Evolutionary conservation across 805 yeast species (phyloP), one percentile per base, ranked within the genome.

Genomic region (Cyberlindnera petersonii): DNA sequence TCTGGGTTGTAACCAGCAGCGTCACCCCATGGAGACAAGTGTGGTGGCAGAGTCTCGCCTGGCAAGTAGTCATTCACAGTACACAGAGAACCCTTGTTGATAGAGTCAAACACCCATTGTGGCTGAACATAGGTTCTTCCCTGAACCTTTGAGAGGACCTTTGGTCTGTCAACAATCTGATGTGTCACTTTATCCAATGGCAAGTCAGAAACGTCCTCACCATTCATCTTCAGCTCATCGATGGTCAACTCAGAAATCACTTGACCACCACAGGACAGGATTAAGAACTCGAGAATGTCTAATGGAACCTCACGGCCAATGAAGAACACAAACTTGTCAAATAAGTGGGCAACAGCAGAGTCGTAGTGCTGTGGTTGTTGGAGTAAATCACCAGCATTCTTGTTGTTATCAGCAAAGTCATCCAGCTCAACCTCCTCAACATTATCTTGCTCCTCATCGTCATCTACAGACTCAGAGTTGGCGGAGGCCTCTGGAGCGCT

Each of bases 21-120:
- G 67, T 93, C 98, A 52, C 98, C 98, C 98, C 98, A 93, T 69
- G 98, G 98, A 37, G 96, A 86, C 56, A 93, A 71, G 64, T 93
- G 98, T 26, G 98, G 97, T 31, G 98, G 98, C 48, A 93, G 71
- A 5, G 86, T 69, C 66, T 91, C 97, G 40, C 98, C 98, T 5
- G 96, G 96, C 31, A 94, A 84, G 59, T 93, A 93, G 39, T 72
- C 72, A 39, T 82, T 79, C 17, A 86, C 96, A 15, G 93, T 77
- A 43, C 84, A 69, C 44, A 93, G 70, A 43, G 75, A 70, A 35
- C 77, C 75, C 64, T 83, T 82, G 68, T 93, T 93, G 44, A 93
- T 68, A 56, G 83, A 81, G 61, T 93, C 98, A 61, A 93, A 89
- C 22, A 93, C 72, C 98, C 98, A 93, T 70, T 93, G 98, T 15